Evolutionary conservation across 768 basidiomycete species (phyloP), one percentile per base, ranked within the genome.

Genomic region (Leccinum subgranulosum): DNA sequence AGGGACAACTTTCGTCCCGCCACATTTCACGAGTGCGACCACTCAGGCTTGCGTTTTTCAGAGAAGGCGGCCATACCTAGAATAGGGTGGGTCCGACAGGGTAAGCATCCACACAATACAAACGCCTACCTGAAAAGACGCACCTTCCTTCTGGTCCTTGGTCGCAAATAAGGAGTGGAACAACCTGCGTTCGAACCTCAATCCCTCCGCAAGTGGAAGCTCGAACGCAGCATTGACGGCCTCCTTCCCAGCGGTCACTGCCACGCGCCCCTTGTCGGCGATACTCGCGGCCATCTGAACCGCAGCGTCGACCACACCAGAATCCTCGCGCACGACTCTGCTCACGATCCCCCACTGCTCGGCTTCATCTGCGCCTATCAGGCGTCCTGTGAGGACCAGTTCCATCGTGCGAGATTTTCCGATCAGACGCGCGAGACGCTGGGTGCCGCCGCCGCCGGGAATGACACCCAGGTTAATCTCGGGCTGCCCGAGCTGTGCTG

Each of bases 391-490:
- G 49, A 98, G 79, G 46, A 92, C 83, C 73, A 98, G 76, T 69
- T 98, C 96, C 96, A 98, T 98, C 15, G 94, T 82, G 60, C 91
- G 84, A 9, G 92, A 92, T 75, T 97, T 98, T 46, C 96, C 96
- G 61, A 98, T 82, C 10, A 88, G 80, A 60, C 79, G 84, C 14
- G 90, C 84, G 54, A 98, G 84, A 45, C 95, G 88, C 68, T 98
- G 95, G 2, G 94, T 92, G 5, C 95, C 95, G 29, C 95, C 96
- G 9, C 89, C 93, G 3, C 95, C 95, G 15, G 95, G 94, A 68
- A 98, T 97, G 59, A 92, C 87, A 53, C 94, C 96, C 29, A 98
- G 81, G 68, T 91, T 94, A 73, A 99, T 94, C 72, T 98, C 96
- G 17, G 96, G 96, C 70, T 97, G 96, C 17, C 94, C 94, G 64